Base-by-base conservation (phyloP, 2,329 filamentous ascomycete genomes). In the Claviceps lovelessii region DNA sequence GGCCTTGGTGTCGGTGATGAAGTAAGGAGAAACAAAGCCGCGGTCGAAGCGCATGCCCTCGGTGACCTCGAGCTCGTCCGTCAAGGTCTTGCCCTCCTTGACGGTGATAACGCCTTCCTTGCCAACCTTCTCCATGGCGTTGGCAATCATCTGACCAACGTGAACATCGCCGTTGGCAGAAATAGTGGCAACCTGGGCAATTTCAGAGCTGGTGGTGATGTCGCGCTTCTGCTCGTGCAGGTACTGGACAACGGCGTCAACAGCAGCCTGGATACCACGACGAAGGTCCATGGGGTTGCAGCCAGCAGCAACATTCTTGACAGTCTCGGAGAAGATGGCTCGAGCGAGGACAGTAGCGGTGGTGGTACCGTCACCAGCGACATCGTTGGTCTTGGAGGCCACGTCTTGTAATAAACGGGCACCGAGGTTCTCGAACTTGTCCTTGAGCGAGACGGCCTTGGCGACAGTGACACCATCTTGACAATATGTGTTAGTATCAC, bases 41-140 rank as follows among this genome's bases (percentile, higher is more conserved):
- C 93, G 91, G 82, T 98, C 93, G 77, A 98, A 98, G 73, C 93
- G 90, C 93, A 98, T 98, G 71, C 93, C 93, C 85, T 98, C 93
- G 57, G 93, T 98, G 59, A 98, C 85, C 77, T 98, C 93, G 55
- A 98, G 86, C 83, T 98, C 93, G 65, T 98, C 93, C 66, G 88
- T 84, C 69, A 95, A 85, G 58, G 93, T 97, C 86, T 97, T 98
- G 71, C 93, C 93, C 81, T 98, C 93, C 86, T 98, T 98, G 69
- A 97, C 91, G 56, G 93, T 98, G 73, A 98, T 98, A 68, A 98
- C 93, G 79, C 93, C 93, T 79, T 98, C 93, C 83, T 98, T 98
- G 74, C 93, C 93, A 60, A 98, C 93, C 82, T 95, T 95, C 82
- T 98, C 93, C 93, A 98, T 98, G 64, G 93, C 93, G 70, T 84